Conservation (phyloP, 768 basidiomycete species). For the Daedaleopsis sinensis region DNA sequence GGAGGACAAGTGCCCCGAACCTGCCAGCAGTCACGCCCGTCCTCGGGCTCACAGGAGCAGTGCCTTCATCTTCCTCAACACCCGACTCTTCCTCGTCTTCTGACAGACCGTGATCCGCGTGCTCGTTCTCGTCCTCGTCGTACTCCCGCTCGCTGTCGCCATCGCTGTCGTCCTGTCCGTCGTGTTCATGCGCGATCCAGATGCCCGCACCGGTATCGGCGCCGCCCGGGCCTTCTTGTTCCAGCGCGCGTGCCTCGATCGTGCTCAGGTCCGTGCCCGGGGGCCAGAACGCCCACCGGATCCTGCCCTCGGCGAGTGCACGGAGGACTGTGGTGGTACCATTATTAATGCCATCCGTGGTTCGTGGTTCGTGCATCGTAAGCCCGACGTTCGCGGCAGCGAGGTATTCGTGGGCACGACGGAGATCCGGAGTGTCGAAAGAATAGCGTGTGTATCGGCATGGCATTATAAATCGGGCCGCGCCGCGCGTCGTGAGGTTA, state of each 20-base stretch:
- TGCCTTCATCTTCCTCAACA: slow-evolving; percentile 28
- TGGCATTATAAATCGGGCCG: no score
- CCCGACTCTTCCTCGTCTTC: slow-evolving; percentile 26
- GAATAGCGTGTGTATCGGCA: no score
- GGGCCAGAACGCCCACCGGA: slow-evolving; percentile 89
- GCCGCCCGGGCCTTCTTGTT: slow-evolving; percentile 32
- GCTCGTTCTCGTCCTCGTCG: slow-evolving; percentile 23
- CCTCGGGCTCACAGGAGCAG: slow-evolving; percentile 9
- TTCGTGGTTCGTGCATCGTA: not conserved
- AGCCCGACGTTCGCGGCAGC: not conserved
- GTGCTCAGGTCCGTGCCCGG: slow-evolving; percentile 43
- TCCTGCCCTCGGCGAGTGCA: slow-evolving; percentile 76
- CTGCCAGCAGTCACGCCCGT: slow-evolving; percentile 13
- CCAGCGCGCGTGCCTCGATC: slow-evolving; percentile 17
- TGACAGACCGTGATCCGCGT: not conserved
- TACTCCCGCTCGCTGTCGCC: slow-evolving; percentile 31
- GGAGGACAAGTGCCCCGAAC: slow-evolving; percentile 46
- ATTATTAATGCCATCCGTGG: no score
- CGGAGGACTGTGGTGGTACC: slow-evolving; percentile 61
- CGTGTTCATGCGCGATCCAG: slow-evolving; percentile 49
- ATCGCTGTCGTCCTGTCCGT: slow-evolving; percentile 16
- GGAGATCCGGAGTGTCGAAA: no score
- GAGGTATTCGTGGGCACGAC: no score
- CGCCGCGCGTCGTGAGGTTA: no score
- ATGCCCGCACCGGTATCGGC: slow-evolving; percentile 44